Percentiles rank a stretch among this genome's conserved stretches.
Evolutionary conservation across 169 alveolate species (phyloP).

Genomic region (Plasmodium berghei): DNA sequence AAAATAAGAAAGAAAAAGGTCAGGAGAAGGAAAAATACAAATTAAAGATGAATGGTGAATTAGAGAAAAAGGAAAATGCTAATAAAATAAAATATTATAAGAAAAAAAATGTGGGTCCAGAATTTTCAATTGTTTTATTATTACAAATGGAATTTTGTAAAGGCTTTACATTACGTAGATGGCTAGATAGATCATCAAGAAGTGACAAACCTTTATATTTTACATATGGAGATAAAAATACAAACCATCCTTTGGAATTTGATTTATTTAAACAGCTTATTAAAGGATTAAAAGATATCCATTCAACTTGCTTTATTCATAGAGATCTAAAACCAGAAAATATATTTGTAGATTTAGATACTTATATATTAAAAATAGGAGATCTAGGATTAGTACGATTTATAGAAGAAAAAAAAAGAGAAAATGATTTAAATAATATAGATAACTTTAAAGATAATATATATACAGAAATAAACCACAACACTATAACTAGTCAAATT

Average conservation of each 20-base stretch:
- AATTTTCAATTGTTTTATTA: conserved; percentile 84
- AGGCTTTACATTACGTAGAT: conserved; percentile 90
- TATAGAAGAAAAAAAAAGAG: conserved; percentile 84
- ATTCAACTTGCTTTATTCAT: conserved; percentile 90
- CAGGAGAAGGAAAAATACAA: conserved; percentile 11
- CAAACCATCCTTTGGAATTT: conserved; percentile 83
- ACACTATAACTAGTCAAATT: conserved; percentile 77
- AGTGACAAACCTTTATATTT: conserved; percentile 80
- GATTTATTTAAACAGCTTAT: conserved; percentile 89
- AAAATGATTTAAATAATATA: conserved; percentile 69
- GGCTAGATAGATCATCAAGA: conserved; percentile 86
- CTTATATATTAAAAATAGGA: conserved; percentile 89
- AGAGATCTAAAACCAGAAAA: conserved; percentile 94
- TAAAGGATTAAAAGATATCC: conserved; percentile 91
- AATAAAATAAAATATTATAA: conserved; percentile 40
- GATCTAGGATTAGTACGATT: conserved; percentile 93
- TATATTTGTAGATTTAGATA: conserved; percentile 89
- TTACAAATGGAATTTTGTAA: conserved; percentile 92
- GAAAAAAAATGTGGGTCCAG: conserved; percentile 77
- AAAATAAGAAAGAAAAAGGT: conserved; percentile 59
- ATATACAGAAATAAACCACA: conserved; percentile 65
- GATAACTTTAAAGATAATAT: conserved; percentile 58
- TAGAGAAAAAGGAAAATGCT: conserved; percentile 54
- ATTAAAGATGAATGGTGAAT: conserved; percentile 49
- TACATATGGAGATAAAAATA: conserved; percentile 73